Evolutionary conservation across 2,329 filamentous ascomycete genomes (phyloP), one percentile per base, ranked within the genome.

Genomic region (Daldinia sp.): DNA sequence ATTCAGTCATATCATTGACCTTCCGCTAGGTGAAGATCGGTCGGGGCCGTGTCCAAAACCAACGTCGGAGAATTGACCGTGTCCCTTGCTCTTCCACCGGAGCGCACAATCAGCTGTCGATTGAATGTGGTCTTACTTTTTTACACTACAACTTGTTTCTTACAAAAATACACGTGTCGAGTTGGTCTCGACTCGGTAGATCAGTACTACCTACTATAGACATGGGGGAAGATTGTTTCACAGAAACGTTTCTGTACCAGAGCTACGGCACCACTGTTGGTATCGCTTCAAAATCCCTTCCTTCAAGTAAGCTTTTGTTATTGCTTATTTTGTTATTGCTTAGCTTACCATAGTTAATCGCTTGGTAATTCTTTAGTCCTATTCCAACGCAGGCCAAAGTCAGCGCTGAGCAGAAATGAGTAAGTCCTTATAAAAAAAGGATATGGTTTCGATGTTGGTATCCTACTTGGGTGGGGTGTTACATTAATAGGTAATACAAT

Each of bases 271-370:
- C 20, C 12, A 30, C 15, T 9, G 2, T 10, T 5, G 7, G 26
- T 28, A 50, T 30, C 56, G 53, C 56, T 44, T 35, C 56, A 20
- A 37, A 55, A 48, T 30, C 20, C 55, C 44, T 53, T 48, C 42
- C 48, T 56, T 30, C 37, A 26, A 37, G 20, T 58, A 65, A 63
- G 55, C 58, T 63, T 65, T 60, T 60, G 58, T 63, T 63, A 58
- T 61, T 67, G 58, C 44, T 63, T 60, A 70, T 63, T 65, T 60
- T 60, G 58, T 63, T 63, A 58, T 61, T 67, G 58, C 44, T 63
- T 60, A 70, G 65, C 41, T 41, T 54, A 46, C 26, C 46, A 18
- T 12, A 48, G 20, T 23, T 23, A 23, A 67, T 60, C 23, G 12
- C 60, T 59, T 57, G 30, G 44, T 20, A 18, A 23, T 58, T 33